A percentile compares a stretch with the other conserved stretches of the same genome.
Evolutionary conservation across 2,329 filamentous ascomycete genomes (phyloP).

Genomic region (Cercospora citrullina): DNA sequence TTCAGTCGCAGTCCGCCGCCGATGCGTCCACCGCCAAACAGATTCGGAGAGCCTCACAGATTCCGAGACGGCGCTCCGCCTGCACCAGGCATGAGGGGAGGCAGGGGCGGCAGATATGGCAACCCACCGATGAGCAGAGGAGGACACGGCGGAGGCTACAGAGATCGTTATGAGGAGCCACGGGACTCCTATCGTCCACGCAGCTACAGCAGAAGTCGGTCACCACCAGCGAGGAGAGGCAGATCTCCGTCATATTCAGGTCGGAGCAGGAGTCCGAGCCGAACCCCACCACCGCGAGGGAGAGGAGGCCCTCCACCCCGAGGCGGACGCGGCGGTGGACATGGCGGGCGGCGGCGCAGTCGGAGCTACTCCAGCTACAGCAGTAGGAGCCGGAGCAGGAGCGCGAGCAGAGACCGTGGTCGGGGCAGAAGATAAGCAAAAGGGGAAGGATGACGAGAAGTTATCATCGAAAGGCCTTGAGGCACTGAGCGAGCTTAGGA

Average conservation of each 20-base stretch:
- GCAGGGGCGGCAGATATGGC: conserved; percentile 28
- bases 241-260: conserved; percentile 40
- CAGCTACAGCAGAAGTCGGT: conserved; percentile 26
- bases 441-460: neutral
- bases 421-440: conserved; percentile 28
- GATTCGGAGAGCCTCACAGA: conserved; percentile 44
- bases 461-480: neutral
- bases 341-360: conserved; percentile 22
- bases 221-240: conserved; percentile 29
- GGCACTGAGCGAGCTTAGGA: neutral
- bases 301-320: conserved; percentile 20
- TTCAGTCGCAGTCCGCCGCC: conserved; percentile 78
- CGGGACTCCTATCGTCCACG: conserved; percentile 33
- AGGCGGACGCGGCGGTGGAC: conserved; percentile 17
- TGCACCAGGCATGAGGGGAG: conserved; percentile 29
- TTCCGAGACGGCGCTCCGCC: conserved; percentile 36
- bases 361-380: conserved; percentile 26
- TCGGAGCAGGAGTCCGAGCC: conserved; percentile 38
- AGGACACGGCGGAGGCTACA: conserved; percentile 29
- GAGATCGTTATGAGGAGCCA: conserved; percentile 35
- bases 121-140: conserved; percentile 27
- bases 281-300: conserved; percentile 25
- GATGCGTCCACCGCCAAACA: conserved; percentile 60
- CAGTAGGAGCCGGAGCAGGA: conserved; percentile 28
- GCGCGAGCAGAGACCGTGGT: conserved; percentile 30